A percentile compares a stretch with the other conserved stretches of the same genome.
These are phyloP conservation scores for Mortierella sp. DNA, from an alignment of 371 early-diverging fungal species.

Conservation along the genomic window DNA sequence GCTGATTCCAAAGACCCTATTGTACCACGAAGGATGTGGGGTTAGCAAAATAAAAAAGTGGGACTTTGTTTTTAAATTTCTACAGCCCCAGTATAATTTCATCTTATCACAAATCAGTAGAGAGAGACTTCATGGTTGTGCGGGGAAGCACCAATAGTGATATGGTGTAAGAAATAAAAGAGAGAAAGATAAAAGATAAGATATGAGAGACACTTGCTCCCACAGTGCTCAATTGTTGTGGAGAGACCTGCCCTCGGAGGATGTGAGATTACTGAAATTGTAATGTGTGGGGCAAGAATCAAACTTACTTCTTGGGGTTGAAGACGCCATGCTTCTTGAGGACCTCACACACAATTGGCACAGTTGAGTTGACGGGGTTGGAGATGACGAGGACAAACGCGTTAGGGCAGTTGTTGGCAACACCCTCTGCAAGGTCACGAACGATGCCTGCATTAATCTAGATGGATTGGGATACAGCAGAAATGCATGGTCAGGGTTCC, in stretches of 20 bases:
- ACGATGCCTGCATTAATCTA: slow-evolving; percentile 90
- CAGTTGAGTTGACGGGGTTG: slow-evolving; percentile 93
- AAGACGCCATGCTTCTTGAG: slow-evolving; percentile 87
- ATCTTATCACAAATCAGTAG: neutral
- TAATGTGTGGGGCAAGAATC: neutral
- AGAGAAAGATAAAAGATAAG: neutral
- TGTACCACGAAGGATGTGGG: neutral
- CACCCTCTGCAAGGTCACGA: slow-evolving; percentile 77
- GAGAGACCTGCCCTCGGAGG: neutral
- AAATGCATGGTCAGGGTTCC: too few species aligned
- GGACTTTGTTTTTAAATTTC: slow-evolving; percentile 8
- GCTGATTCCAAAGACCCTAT: slow-evolving; percentile 87
- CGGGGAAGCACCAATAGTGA: neutral
- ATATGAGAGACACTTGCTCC: neutral
- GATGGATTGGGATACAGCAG: neutral
- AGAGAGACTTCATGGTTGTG: neutral
- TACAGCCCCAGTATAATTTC: neutral
- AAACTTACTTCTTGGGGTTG: slow-evolving; percentile 83
- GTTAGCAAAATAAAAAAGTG: slow-evolving; percentile 3
- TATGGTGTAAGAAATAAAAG: neutral
- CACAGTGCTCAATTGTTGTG: neutral
- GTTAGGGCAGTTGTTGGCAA: slow-evolving; percentile 83
- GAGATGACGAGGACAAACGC: slow-evolving; percentile 85
- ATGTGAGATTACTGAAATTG: neutral
- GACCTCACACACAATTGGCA: slow-evolving; percentile 85